phyloP scores from a whole-genome alignment of 495 filamentous ascomycete species.

The Hapsidospora chrysogenum region DNA sequence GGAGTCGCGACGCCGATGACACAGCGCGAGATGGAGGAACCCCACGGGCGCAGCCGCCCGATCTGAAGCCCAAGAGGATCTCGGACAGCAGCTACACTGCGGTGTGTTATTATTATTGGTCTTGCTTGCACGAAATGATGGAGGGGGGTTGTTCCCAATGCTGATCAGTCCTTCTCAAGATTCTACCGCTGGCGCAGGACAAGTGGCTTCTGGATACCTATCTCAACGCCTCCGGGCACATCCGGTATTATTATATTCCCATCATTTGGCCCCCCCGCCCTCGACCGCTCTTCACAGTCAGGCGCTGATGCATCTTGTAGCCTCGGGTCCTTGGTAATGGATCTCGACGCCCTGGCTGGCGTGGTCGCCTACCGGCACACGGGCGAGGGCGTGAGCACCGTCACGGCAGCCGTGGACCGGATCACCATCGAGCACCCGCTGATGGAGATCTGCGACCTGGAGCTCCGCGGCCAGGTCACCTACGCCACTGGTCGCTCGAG shows the following conservation, averaged over 20 bases:
- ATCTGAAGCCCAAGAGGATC: slow-evolving; percentile 23
- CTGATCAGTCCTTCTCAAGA: slow-evolving; percentile 6
- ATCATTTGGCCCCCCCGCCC: slow-evolving; percentile 2
- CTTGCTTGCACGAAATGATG: no score
- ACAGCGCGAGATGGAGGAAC: slow-evolving; percentile 4
- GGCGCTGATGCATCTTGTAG: no score
- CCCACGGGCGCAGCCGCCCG: slow-evolving; percentile 8
- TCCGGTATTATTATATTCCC: slow-evolving; percentile 10
- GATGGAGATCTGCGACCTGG: slow-evolving; percentile 65
- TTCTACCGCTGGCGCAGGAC: slow-evolving; percentile 22
- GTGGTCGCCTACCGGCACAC: slow-evolving; percentile 74
- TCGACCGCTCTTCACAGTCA: no score
- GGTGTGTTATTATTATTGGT: slow-evolving; percentile 10
- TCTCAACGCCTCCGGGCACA: slow-evolving; percentile 27
- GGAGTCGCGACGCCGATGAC: slow-evolving; percentile 9
- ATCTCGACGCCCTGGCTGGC: slow-evolving; percentile 67
- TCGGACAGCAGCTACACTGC: slow-evolving; percentile 21
- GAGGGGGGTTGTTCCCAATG: no score
- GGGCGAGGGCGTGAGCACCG: slow-evolving; percentile 56
- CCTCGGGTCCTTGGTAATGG: slow-evolving; percentile 61
- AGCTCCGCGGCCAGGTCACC: slow-evolving; percentile 63
- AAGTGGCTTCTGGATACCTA: slow-evolving; percentile 25
- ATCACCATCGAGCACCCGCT: slow-evolving; percentile 62
- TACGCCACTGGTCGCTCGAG: slow-evolving; percentile 67
- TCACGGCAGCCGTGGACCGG: slow-evolving; percentile 67